Percentiles rank a stretch among this genome's conserved stretches.
Conservation (phyloP, 805 yeast genomes). For the Maudiozyma saulgeensis region DNA sequence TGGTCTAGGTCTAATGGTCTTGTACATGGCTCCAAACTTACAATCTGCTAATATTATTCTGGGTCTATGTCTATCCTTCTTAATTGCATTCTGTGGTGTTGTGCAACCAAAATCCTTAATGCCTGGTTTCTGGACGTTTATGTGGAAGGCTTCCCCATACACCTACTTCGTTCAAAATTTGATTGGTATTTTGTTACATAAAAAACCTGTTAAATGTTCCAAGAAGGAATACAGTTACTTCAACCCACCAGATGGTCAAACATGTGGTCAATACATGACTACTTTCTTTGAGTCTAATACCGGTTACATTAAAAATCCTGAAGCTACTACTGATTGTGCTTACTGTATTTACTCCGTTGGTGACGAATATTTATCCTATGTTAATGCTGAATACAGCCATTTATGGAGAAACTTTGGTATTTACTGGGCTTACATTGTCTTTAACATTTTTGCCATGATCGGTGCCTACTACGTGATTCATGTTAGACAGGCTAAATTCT, state of each 20-base stretch:
- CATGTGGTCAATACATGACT: conserved; percentile 19
- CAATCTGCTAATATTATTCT: conserved; percentile 24
- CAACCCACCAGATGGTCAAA: conserved; percentile 15
- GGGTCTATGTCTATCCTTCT: conserved; percentile 20
- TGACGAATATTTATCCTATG: conserved; percentile 38
- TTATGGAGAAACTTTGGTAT: conserved; percentile 56
- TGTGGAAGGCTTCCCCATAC: conserved; percentile 35
- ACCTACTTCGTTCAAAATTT: conserved; percentile 38
- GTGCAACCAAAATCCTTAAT: conserved; percentile 30
- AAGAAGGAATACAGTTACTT: conserved; percentile 14
- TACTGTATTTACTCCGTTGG: conserved; percentile 49
- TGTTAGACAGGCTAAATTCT: conserved; percentile 6
- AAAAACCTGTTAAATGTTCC: conserved; percentile 36
- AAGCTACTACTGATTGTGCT: conserved; percentile 41
- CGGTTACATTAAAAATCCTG: conserved; percentile 19
- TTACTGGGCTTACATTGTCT: conserved; percentile 38
- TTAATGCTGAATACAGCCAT: conserved; percentile 25
- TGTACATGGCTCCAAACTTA: conserved; percentile 16
- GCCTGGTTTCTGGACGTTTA: conserved; percentile 37
- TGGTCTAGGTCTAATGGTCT: conserved; percentile 31
- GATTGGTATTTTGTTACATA: conserved; percentile 41
- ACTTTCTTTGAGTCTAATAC: conserved; percentile 11
- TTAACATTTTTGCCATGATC: conserved; percentile 35
- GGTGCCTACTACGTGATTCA: conserved; percentile 49
- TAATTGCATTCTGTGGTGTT: conserved; percentile 32